A percentile compares a stretch with the other conserved stretches of the same genome.
Evolutionary conservation across 163 green algal genomes (phyloP).

Genomic region (Scenedesmus sp.): DNA sequence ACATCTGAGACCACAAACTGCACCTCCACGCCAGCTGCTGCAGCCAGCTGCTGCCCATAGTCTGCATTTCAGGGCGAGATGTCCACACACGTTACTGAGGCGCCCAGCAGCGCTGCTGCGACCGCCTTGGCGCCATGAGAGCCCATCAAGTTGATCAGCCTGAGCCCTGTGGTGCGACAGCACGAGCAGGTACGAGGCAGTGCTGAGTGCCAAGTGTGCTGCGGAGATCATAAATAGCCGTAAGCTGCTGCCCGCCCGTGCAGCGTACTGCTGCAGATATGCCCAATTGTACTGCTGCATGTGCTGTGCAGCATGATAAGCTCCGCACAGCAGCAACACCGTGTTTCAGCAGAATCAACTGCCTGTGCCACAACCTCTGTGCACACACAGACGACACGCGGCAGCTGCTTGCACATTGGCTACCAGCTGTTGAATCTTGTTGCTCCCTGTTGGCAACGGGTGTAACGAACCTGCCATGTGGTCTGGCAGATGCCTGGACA

Average conservation of each 20-base stretch:
- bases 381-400: background rate
- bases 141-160: slow-evolving; percentile 48
- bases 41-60: slow-evolving; percentile 28
- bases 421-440: background rate
- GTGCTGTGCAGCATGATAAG: too few relatives aligned
- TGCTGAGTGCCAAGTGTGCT: background rate
- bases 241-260: background rate
- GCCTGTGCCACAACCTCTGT: too few relatives aligned
- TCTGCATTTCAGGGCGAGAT: slow-evolving; percentile 31
- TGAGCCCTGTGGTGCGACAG: background rate
- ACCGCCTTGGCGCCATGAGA: slow-evolving; percentile 50
- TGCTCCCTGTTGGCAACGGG: background rate
- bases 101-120: slow-evolving; percentile 27
- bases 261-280: background rate
- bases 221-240: too few relatives aligned
- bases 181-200: background rate
- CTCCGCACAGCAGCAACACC: too few relatives aligned
- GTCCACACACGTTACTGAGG: slow-evolving; percentile 26
- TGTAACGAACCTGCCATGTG: slow-evolving; percentile 11
- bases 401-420: background rate
- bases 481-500: slow-evolving; percentile 21
- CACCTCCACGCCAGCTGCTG: slow-evolving; percentile 31
- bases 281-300: too few relatives aligned
- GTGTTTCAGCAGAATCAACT: too few relatives aligned
- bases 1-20: slow-evolving; percentile 37